Percentiles rank a stretch among this genome's conserved stretches.
Evolutionary conservation across 1,284 basidiomycete species (phyloP).

Genomic region (Papiliotrema terrestris): DNA sequence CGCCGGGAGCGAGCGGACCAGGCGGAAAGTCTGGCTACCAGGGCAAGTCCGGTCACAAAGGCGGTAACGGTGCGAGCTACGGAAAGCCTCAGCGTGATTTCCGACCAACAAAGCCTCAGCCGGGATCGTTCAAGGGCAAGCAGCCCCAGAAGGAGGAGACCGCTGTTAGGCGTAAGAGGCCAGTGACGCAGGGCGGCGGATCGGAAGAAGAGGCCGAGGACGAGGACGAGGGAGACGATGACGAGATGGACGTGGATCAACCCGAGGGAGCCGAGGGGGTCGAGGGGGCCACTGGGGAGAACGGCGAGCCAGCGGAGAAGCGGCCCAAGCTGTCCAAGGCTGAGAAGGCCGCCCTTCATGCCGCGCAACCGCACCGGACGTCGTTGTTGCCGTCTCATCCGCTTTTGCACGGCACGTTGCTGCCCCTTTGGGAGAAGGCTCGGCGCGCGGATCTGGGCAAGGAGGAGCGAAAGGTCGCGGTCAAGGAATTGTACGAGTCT

Average conservation of each 20-base stretch:
- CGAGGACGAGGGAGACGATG: background rate
- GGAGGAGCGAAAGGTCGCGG: slow-evolving; percentile 68
- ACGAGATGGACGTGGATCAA: slow-evolving; percentile 3
- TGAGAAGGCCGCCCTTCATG: slow-evolving; percentile 42
- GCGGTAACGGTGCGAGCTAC: too few species aligned
- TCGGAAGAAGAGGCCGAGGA: slow-evolving; percentile 1
- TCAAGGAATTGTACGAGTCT: slow-evolving; percentile 66
- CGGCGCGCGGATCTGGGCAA: slow-evolving; percentile 67
- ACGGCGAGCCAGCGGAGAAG: slow-evolving; percentile 24
- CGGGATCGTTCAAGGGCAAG: slow-evolving; percentile 4
- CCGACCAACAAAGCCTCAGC: slow-evolving; percentile 4
- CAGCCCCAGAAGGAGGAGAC: background rate
- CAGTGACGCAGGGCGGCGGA: slow-evolving; percentile 8
- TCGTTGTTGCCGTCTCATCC: slow-evolving; percentile 73
- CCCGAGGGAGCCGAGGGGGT: background rate
- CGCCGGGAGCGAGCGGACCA: background rate
- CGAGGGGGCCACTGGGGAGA: slow-evolving; percentile 9
- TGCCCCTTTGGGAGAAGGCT: slow-evolving; percentile 72
- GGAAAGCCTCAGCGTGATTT: background rate
- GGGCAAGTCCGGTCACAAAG: background rate
- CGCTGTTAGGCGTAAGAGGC: slow-evolving; percentile 3
- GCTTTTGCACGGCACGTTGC: slow-evolving; percentile 64
- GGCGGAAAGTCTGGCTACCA: background rate
- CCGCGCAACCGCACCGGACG: slow-evolving; percentile 53
- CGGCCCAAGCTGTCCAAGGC: slow-evolving; percentile 32